A percentile compares a stretch with the other conserved stretches of the same genome.
These are phyloP conservation scores for Penicillium sp. DNA, from an alignment of 2,329 filamentous ascomycete species.

Conservation along the genomic window DNA sequence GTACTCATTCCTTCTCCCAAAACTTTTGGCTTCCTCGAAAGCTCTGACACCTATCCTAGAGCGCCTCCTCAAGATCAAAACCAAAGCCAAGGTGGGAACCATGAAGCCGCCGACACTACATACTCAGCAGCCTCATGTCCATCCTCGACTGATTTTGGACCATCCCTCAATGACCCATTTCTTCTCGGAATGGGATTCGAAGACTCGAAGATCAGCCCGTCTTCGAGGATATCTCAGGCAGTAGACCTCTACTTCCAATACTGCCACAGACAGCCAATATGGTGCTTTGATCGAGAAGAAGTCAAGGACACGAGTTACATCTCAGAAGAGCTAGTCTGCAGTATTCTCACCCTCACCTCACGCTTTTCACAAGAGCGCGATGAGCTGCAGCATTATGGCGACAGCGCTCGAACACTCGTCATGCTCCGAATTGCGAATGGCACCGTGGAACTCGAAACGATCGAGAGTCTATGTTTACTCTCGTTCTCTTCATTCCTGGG, in stretches of 20 bases:
- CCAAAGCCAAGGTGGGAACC: constrained; percentile 11
- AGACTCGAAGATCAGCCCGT: constrained; percentile 26
- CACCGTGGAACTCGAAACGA: constrained; percentile 52
- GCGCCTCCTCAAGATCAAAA: constrained; percentile 16
- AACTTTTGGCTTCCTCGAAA: background rate
- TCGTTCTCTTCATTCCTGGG: constrained; percentile 55
- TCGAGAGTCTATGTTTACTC: constrained; percentile 55
- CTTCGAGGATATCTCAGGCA: constrained; percentile 26
- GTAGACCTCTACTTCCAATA: constrained; percentile 40
- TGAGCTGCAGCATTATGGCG: constrained; percentile 40
- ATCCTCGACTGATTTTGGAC: constrained; percentile 22
- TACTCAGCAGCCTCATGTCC: constrained; percentile 23
- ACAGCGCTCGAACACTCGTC: constrained; percentile 38
- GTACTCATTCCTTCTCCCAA: constrained; percentile 25
- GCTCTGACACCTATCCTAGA: constrained; percentile 26
- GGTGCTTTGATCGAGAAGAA: constrained; percentile 40
- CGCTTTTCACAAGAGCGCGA: constrained; percentile 35
- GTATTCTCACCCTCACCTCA: constrained; percentile 36
- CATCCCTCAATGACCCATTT: constrained; percentile 23
- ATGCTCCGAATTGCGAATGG: constrained; percentile 57
- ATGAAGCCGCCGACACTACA: constrained; percentile 17
- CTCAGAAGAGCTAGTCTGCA: constrained; percentile 38
- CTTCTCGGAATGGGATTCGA: constrained; percentile 28
- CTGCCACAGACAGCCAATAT: constrained; percentile 42
- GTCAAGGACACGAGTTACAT: constrained; percentile 30